Base-by-base conservation (phyloP, 2,329 filamentous ascomycete genomes). In the Mycogone perniciosa region DNA sequence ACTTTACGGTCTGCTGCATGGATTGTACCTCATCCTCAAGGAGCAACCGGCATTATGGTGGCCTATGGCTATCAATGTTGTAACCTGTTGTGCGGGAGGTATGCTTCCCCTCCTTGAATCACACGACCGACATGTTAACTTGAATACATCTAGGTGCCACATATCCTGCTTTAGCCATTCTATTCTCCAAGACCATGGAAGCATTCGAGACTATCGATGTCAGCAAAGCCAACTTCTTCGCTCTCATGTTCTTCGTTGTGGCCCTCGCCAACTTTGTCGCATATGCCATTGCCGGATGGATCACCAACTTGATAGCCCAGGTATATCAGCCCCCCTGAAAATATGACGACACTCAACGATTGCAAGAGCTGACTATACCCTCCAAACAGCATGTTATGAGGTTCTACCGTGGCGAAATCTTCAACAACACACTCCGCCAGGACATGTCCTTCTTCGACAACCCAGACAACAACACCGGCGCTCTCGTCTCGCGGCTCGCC, bases 221-320 rank as follows among this genome's bases (percentile, higher is more conserved):
- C 6, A 40, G 52, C n/a, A 57, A 60, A 27, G 74, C 69, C 5
- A 73, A 81, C 61, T 79, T 80, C 56, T 80, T 72, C 61, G 67
- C 76, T 0, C 68, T 78, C 44, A 80, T 81, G 76, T 81, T 81
- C 59, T 77, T 80, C 45, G 63, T 80, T 1, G 63, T 79, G 11
- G 77, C 78, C 1, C 60, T 74, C 7, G 73, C 64, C 3, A 71
- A 74, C 31, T 61, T 76, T 1, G 48, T 77, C 0, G 62, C 68
- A 3, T 80, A 80, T 46, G 65, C 64, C 31, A 52, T 61, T 1
- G 55, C 63, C 27, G 71, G 71, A 2, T 71, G 65, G 64, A 42
- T 65, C 5, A 62, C 64, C 49, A 73, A 72, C 37, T 50, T 61
- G 5, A 59, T 71, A 9, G 67, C 64, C 0, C 69, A 72, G 56